A percentile compares a stretch with the other conserved stretches of the same genome.
These are phyloP conservation scores for Xylariales sp. DNA, from an alignment of 2,329 filamentous ascomycete genomes.

Conservation along the genomic window DNA sequence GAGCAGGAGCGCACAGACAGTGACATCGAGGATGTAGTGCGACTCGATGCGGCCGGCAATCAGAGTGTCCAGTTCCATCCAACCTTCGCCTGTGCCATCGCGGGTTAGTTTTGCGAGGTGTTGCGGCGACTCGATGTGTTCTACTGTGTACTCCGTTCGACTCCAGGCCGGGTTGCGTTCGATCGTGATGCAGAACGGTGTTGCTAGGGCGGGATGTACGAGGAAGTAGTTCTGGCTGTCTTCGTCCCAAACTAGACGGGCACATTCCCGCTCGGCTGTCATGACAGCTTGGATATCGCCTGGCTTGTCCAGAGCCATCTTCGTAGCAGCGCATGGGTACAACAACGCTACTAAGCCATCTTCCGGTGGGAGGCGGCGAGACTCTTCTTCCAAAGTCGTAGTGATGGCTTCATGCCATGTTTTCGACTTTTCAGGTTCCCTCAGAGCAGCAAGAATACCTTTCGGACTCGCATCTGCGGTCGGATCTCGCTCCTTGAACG, in stretches of 20 bases:
- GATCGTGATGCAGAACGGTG: conserved; percentile 57
- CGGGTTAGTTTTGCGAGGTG: conserved; percentile 57
- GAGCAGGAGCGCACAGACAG: conserved; percentile 54
- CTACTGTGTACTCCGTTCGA: conserved; percentile 59
- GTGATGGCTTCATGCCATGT: conserved; percentile 54
- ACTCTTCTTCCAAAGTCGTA: conserved; percentile 53
- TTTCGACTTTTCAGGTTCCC: conserved; percentile 33
- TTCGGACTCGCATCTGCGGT: conserved; percentile 26
- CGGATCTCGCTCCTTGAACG: conserved; percentile 40
- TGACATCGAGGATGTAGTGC: conserved; percentile 60
- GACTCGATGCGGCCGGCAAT: conserved; percentile 55
- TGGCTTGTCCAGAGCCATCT: conserved; percentile 56
- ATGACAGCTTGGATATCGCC: conserved; percentile 54
- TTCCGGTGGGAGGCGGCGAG: conserved; percentile 48
- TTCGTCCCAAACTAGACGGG: conserved; percentile 66
- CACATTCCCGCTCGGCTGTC: conserved; percentile 65
- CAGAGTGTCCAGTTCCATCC: conserved; percentile 56
- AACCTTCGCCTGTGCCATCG: conserved; percentile 55
- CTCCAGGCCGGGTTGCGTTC: conserved; percentile 56
- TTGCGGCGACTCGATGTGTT: conserved; percentile 58
- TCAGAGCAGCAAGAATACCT: conserved; percentile 27
- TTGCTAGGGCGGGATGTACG: conserved; percentile 59
- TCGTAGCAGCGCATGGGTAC: conserved; percentile 62
- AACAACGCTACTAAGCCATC: conserved; percentile 64
- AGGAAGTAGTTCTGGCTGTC: conserved; percentile 56